Percentiles rank a stretch among this genome's conserved stretches.
Conservation (phyloP, 2,329 filamentous ascomycete species). For the Chrysoporthe cubensis region DNA sequence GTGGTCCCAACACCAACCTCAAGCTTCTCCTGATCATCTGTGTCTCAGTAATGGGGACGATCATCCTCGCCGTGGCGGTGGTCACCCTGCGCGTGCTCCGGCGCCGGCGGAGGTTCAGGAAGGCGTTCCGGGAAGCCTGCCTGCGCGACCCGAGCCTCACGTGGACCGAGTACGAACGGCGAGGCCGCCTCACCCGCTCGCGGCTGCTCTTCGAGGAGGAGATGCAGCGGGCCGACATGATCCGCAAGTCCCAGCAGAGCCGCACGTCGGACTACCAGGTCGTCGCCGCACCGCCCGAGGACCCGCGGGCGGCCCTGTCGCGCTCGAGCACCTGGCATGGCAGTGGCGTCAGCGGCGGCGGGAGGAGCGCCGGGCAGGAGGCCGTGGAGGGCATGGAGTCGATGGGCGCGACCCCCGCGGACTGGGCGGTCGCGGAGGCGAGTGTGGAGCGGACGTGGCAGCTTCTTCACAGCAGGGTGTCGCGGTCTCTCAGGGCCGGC, state of each 20-base stretch:
- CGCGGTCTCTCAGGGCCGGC: background rate
- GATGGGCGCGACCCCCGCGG: background rate
- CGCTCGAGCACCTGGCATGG: conserved; percentile 23
- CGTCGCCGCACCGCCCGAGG: background rate
- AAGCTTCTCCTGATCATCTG: conserved; percentile 13
- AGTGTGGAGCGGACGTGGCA: conserved; percentile 21
- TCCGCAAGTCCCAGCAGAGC: conserved; percentile 33
- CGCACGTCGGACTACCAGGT: conserved; percentile 27
- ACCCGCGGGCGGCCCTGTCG: background rate
- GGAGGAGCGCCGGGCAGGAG: background rate
- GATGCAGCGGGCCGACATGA: conserved; percentile 31
- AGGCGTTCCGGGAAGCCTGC: conserved; percentile 27
- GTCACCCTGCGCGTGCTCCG: conserved; percentile 20
- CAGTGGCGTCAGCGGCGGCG: background rate
- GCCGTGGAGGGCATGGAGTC: background rate
- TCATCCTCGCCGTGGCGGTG: conserved; percentile 10
- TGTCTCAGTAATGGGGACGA: conserved; percentile 3
- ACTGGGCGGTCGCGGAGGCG: conserved; percentile 22
- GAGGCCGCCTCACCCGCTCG: conserved; percentile 30
- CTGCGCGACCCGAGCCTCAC: conserved; percentile 31
- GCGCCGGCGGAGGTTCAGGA: conserved; percentile 19
- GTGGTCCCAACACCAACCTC: background rate
- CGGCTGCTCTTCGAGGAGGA: conserved; percentile 32
- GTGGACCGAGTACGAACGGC: conserved; percentile 32
- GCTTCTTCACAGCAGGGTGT: conserved; percentile 17